Conservation (phyloP, 2,329 filamentous ascomycete genomes). For the Mariannaea elegans region DNA sequence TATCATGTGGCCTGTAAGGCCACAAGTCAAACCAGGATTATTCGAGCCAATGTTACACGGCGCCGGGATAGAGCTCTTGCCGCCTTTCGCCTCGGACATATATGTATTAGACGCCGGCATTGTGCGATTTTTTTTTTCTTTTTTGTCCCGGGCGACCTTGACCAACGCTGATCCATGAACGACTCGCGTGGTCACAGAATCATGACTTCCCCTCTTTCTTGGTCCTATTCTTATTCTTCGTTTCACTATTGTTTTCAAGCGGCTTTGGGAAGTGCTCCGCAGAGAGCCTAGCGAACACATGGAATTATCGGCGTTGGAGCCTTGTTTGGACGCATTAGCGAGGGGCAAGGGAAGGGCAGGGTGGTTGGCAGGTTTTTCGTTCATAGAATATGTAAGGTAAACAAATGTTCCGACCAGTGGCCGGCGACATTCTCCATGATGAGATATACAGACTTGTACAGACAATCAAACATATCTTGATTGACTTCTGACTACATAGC, state of each 20-base stretch:
- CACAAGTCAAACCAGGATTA: not conserved
- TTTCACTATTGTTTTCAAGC: constrained; percentile 24
- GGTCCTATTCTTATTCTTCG: not conserved
- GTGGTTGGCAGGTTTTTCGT: constrained; percentile 20
- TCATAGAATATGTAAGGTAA: constrained; percentile 36
- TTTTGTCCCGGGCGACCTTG: not conserved
- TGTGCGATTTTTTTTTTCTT: constrained; percentile 1
- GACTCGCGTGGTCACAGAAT: constrained; percentile 8
- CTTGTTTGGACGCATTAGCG: constrained; percentile 31
- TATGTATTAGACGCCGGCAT: constrained; percentile 17
- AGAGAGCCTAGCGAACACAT: constrained; percentile 28
- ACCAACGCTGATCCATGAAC: not conserved
- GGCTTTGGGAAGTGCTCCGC: constrained; percentile 22
- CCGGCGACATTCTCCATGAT: constrained; percentile 33
- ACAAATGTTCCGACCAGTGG: constrained; percentile 31
- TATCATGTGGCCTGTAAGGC: not conserved
- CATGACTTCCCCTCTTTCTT: constrained; percentile 26
- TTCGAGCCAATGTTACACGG: constrained; percentile 8
- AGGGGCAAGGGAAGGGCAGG: constrained; percentile 26
- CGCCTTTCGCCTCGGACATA: constrained; percentile 14
- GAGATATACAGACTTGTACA: constrained; percentile 15
- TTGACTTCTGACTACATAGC: not conserved
- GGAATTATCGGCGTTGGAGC: constrained; percentile 29
- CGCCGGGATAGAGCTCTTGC: constrained; percentile 11
- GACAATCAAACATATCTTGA: not conserved